These are phyloP conservation scores for Trichoderma erinaceum DNA, from an alignment of 495 filamentous ascomycete species.

Conservation along the genomic window DNA sequence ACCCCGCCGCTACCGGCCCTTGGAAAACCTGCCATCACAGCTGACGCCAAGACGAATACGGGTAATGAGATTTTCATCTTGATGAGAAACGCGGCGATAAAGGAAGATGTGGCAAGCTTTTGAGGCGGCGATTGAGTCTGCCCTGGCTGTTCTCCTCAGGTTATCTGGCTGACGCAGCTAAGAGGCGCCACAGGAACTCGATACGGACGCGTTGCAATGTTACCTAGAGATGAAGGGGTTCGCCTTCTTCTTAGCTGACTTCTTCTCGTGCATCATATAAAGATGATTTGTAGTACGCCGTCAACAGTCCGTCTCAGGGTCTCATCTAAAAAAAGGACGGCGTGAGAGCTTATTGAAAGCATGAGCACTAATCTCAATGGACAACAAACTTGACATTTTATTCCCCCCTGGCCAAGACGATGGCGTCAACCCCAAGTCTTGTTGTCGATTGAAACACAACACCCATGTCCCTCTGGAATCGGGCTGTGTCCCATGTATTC, in stretches of 20 bases:
- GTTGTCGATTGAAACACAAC: not conserved
- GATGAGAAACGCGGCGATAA: not conserved
- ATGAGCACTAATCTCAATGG: no score
- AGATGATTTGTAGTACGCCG: no score
- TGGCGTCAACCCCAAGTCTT: not conserved
- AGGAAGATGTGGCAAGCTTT: not conserved
- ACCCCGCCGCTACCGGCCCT: not conserved
- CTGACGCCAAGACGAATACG: not conserved
- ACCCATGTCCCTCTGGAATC: not conserved
- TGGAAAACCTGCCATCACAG: not conserved
- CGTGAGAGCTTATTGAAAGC: no score
- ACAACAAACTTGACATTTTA: no score
- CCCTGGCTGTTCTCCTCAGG: not conserved
- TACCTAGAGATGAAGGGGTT: not conserved
- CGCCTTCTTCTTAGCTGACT: no score
- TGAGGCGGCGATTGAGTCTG: not conserved
- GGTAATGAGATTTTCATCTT: not conserved
- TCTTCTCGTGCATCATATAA: no score
- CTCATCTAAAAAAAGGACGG: no score
- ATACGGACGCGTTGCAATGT: not conserved
- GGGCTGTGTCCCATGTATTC: not conserved
- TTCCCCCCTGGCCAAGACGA: slow-evolving; percentile 7
- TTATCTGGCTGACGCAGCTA: not conserved
- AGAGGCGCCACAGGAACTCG: not conserved
- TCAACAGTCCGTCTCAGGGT: no score